Base-by-base conservation (phyloP, 73 alveolate genomes). In the Uronychia setigera region DNA sequence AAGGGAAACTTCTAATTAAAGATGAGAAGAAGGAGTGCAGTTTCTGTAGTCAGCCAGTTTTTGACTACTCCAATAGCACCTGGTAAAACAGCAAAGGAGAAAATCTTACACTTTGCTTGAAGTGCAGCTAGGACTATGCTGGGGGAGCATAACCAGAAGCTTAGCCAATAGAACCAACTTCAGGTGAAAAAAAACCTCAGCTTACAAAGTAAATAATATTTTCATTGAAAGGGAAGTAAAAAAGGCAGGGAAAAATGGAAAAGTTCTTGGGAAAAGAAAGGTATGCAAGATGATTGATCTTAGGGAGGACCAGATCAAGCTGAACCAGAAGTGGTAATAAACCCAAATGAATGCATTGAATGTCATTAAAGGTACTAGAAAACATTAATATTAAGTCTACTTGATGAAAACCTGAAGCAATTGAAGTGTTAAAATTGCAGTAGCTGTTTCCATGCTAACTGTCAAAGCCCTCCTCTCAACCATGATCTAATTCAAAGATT, bases 21-120 rank as follows among this genome's bases (percentile, higher is more conserved):
- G 88, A 77, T 5, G 88, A 83, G 59, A 77, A 85, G 77, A 88
- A 83, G 78, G 88, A 84, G 76, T 88, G 94, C 74, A 76, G 75
- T 67, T 83, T 83, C 85, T 88, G 94, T 29, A 88, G 81, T 29
- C 77, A 82, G 33, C 59, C 89, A 29, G 78, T 87, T 76, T 84
- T 60, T 33, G 87, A 75, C 74, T 59, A 33, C 19, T 13, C 46
- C 1, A 14, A n/a, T n/a, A 59, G 29, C 59, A 80, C 67, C 31
- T 28, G 57, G 58, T 82, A 82, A 82, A 33, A 67, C 34, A 82
- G 60, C 29, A 82, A 82, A 31, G 89, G 89, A 1, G 89, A 82
- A 25, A 35, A 80, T 28, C 60, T 80, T 0, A 27, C n/a, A 29
- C 80, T 83, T n/a, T 83, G 91, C 74, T 9, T 76, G 31, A 83